Evolutionary conservation across 169 alveolate species (phyloP), one percentile per base, ranked within the genome.

Genomic region (Babesia divergens): DNA sequence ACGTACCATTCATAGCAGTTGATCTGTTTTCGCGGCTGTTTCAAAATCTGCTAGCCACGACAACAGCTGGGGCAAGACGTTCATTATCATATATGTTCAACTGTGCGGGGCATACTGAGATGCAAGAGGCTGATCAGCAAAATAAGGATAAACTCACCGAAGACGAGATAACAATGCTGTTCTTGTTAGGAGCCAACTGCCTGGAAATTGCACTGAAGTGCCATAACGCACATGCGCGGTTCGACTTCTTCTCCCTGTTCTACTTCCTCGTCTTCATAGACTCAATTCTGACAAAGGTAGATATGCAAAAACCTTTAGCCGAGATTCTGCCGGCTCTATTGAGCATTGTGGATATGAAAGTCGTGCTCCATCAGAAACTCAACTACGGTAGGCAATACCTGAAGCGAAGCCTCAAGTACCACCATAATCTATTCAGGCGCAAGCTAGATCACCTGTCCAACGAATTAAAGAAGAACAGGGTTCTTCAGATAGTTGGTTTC

Each of bases 1-100:
- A 70, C 49, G 64, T 70, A 1, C 74, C 82, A 14, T 58, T 70
- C 26, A 70, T 56, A 3, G 69, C 82, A 6, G 64, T 70, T 16
- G 44, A 34, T 16, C 38, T 70, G 38, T 70, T 70, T 14, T 70
- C 82, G 3, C 50, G 55, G 6, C 13, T 70, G 11, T 70, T 70
- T 24, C 71, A 59, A 28, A 70, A 32, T 13, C 20, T 44, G 3
- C 31, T 20, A 26, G 37, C 74, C 28, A 46, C 24, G 3, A 70
- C 75, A 3, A 35, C 32, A 9, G 31, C 31, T 7, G 38, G 43
- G 6, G 58, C 58, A 9, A 42, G 53, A 28, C 40, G 46, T 0
- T 34, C 42, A 26, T 3, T 70, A 28, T 7, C 1, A 13, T 70
- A n/a, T 29, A 9, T 70, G n/a, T 66, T 66, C 77, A 66, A 66